A percentile compares a stretch with the other conserved stretches of the same genome.
These are phyloP conservation scores for Suillus subluteus DNA, from an alignment of 768 basidiomycete species.

Conservation along the genomic window DNA sequence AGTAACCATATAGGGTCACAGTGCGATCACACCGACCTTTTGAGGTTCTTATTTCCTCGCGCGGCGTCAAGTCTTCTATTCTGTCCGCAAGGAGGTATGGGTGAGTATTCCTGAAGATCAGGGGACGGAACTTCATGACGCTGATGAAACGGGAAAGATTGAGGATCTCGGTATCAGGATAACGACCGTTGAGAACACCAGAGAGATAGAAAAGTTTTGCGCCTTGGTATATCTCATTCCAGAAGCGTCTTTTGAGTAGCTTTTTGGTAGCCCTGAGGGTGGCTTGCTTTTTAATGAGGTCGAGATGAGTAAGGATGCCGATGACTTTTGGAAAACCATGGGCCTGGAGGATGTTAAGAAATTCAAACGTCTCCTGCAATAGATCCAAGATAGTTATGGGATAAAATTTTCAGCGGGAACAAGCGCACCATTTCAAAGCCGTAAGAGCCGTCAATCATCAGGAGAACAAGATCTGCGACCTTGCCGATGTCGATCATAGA, in stretches of 20 bases:
- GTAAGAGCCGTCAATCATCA: slow-evolving; percentile 98
- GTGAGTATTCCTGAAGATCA: slow-evolving; percentile 93
- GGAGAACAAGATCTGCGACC: slow-evolving; percentile 91
- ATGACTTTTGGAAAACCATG: slow-evolving; percentile 99
- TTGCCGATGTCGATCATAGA: slow-evolving; percentile 99
- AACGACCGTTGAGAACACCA: slow-evolving; percentile 95
- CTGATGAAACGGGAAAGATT: slow-evolving; percentile 96
- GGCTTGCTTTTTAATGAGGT: slow-evolving; percentile 91
- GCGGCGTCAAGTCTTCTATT: slow-evolving; percentile 90
- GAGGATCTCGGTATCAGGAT: slow-evolving; percentile 95
- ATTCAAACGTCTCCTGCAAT: slow-evolving; percentile 94
- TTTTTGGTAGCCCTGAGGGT: slow-evolving; percentile 91
- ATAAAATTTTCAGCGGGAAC: not conserved
- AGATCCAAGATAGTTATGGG: slow-evolving; percentile 2
- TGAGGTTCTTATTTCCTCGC: slow-evolving; percentile 75
- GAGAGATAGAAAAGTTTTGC: slow-evolving; percentile 98
- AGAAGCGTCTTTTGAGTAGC: slow-evolving; percentile 95
- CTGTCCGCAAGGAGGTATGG: slow-evolving; percentile 95
- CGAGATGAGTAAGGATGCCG: slow-evolving; percentile 93
- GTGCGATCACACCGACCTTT: slow-evolving; percentile 93
- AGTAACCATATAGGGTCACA: slow-evolving; percentile 92
- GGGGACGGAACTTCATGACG: slow-evolving; percentile 98
- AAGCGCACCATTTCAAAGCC: slow-evolving; percentile 96
- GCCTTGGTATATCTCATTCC: slow-evolving; percentile 99
- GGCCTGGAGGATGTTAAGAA: slow-evolving; percentile 93